Evolutionary conservation across 148 eudicot genomes (phyloP), one percentile per base, ranked within the genome.

Genomic region (Arctostaphylos glauca): DNA sequence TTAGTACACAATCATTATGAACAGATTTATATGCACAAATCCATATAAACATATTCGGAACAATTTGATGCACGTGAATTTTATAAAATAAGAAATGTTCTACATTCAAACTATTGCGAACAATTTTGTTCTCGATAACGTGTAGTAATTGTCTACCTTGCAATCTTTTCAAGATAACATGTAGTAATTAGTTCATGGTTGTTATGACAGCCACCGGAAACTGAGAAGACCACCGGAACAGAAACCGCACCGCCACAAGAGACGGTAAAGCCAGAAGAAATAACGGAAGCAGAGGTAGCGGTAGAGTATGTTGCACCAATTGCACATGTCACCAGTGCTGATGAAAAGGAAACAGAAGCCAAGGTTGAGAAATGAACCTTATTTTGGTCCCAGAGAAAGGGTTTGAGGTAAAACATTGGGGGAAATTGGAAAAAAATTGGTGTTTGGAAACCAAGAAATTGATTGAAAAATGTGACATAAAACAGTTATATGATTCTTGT

Each of bases 161-260:
- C 38, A 31, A 0, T 62, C 31, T 31, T 18, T 59, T 59, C 23
- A 21, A 0, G 8, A n/a, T 7, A n/a, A 9, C 67, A 19, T 62
- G 3, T 3, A 4, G 1, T 64, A 23, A 64, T 38, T 68, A 38
- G 18, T 41, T 31, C 19, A 12, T 14, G 31, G 9, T 2, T 25
- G 19, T 49, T 16, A 52, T 66, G 50, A 74, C 73, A 82, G 84
- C 38, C 58, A 2, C 25, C 60, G 21, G 48, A 78, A 47, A 21
- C 77, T 19, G 77, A 73, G 54, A 9, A 19, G 21, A 47, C 77
- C 25, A 6, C 4, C 31, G 81, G 56, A 16, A 53, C 55, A 15
- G 72, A 58, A 21, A 53, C 21, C 41, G 3, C 71, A 21, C 1
- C 38, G 1, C 5, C 15, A 5, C 2, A 0, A 3, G 13, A 6